Percentiles rank a stretch among this genome's conserved stretches.
Conservation (phyloP, 2,329 filamentous ascomycete species). For the Arthroderma uncinatum region DNA sequence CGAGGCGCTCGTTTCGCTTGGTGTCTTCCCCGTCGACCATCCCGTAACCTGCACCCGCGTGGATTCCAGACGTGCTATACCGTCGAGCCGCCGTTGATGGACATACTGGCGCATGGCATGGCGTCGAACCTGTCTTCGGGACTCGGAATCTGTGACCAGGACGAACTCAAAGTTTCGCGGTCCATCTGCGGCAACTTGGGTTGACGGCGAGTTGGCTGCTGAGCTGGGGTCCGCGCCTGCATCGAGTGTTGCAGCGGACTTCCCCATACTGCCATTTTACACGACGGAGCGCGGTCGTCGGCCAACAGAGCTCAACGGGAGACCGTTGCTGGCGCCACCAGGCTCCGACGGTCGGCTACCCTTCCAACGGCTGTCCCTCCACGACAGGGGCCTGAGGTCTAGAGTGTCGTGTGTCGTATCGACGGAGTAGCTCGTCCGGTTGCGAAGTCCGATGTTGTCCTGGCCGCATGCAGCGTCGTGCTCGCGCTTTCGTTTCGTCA, state of each 20-base stretch:
- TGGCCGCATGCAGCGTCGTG: background rate
- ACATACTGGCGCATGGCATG: constrained; percentile 30
- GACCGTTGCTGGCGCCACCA: background rate
- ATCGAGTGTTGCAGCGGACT: constrained; percentile 13
- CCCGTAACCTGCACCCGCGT: constrained; percentile 20
- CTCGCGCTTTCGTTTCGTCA: background rate
- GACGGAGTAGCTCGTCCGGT: background rate
- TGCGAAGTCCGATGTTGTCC: background rate
- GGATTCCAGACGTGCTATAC: constrained; percentile 25
- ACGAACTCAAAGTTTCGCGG: constrained; percentile 25
- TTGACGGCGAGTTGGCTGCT: background rate
- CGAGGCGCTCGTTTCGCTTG: background rate
- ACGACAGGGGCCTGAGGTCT: background rate
- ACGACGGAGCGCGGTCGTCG: background rate
- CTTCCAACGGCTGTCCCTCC: background rate
- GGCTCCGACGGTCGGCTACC: background rate
- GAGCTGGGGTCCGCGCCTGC: background rate
- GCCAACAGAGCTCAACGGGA: background rate
- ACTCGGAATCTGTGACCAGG: constrained; percentile 25
- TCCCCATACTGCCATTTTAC: constrained; percentile 21
- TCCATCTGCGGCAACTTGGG: constrained; percentile 10
- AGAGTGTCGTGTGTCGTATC: background rate
- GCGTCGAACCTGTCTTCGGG: constrained; percentile 25
- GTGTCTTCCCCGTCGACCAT: constrained; percentile 16
- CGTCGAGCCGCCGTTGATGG: constrained; percentile 24